Evolutionary conservation across 768 basidiomycete species (phyloP), one percentile per base, ranked within the genome.

Genomic region (Phlebiopsis gigantea): DNA sequence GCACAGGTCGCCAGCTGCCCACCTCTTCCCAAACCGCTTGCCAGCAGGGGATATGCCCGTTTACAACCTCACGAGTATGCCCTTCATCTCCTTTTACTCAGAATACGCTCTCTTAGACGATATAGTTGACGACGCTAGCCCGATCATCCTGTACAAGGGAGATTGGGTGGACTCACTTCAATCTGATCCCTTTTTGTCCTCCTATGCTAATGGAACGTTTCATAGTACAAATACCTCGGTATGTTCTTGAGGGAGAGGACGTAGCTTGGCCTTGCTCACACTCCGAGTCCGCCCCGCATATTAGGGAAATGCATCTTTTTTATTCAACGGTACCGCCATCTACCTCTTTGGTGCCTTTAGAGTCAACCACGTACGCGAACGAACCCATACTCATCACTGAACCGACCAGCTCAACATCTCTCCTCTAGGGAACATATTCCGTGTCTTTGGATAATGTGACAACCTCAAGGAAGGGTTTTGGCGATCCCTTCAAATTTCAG

Each of bases 301-400:
- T n/a, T n/a, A n/a, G n/a, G n/a, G n/a, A n/a, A n/a, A n/a, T n/a
- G n/a, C n/a, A n/a, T n/a, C n/a, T n/a, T n/a, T n/a, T n/a, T 34
- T 29, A n/a, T 55, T 55, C 45, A 55, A 55, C 17, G 54, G 54
- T 5, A 46, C 54, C 24, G 54, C 54, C 10, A 21, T 55, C 5
- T 55, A 55, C 21, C 4, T 55, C 15, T 55, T 19, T 17, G 54
- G 54, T 19, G 54, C 54, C 1, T 30, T 28, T 5, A 26, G 54
- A 17, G 28, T 44, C n/a, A 55, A 55, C 29, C 54, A 55, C 34
- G 54, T 55, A 39, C 44, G 54, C 25, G n/a, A n/a, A n/a, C 47
- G 9, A 14, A 7, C n/a, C n/a, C n/a, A n/a, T n/a, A n/a, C n/a
- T n/a, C n/a, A n/a, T n/a, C n/a, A n/a, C 21, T 24, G 22, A 21